Base-by-base conservation (phyloP, 352 stramenopile species). In the Phytophthora tentaculata region DNA sequence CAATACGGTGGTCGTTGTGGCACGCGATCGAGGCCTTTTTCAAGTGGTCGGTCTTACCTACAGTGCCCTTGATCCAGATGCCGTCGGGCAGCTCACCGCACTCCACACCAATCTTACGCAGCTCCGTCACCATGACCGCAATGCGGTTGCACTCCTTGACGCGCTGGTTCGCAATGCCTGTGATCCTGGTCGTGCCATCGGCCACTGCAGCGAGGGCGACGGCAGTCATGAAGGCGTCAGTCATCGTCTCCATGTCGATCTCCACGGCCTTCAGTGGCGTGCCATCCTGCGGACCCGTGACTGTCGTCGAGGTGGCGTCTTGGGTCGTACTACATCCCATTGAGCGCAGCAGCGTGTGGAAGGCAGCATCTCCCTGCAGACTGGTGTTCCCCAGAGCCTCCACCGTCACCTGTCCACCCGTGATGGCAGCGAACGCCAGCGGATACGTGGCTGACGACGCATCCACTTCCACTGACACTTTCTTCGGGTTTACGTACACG, bases 61-160 rank as follows among this genome's bases (percentile, higher is more conserved):
- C 81, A 39, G 73, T 86, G 17, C 88, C 88, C 48, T 77, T 88
- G 62, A 96, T 82, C 83, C 83, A 92, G 29, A 96, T 90, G 8
- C 88, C 88, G 51, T 96, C 86, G 3, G 78, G 73, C 9, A 94
- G 66, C 47, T 94, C 85, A 28, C 83, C 85, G 23, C 81, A 89
- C 52, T 87, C 80, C 37, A 97, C 90, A 37, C 97, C 97, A 45
- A 99, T 79, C 66, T 99, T 98, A 17, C 85, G 96, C 70, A 98
- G 88, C 74, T 98, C 96, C 8, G 91, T 97, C 23, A 99, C 92
- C 86, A 99, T 99, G 8, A 97, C 97, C 56, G 98, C 98, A 77
- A 99, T 99, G 48, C 97, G 91, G 69, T 99, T 98, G 58, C 96
- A 99, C 77, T 99, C 97, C 81, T 99, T 99, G 20, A 99, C 89